Base-by-base conservation (phyloP, 1,139 yeast genomes). In the Protomyces inundatus region DNA sequence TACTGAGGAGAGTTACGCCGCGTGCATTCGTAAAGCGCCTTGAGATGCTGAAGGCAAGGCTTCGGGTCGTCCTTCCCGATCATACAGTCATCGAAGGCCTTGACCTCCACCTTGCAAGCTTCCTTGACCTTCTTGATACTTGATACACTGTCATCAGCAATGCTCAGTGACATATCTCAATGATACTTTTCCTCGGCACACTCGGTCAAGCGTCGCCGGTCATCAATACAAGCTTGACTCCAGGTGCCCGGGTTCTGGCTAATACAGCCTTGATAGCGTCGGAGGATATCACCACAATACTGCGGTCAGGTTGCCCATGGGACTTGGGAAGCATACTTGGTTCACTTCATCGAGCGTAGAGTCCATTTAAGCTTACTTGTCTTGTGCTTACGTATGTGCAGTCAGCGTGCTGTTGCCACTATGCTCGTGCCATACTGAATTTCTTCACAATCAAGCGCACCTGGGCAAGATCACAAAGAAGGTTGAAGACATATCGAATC, bases 41-140 rank as follows among this genome's bases (percentile, higher is more conserved):
- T 51, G 30, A 58, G 45, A 33, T 40, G 23, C 16, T 48, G 50
- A 45, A 58, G 30, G 33, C 62, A 58, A 6, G 62, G 56, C 46
- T 53, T 52, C 3, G 62, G 62, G 50, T 54, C 52, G 35, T 36
- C 55, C 42, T 14, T 52, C 45, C 34, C 40, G 30, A 14, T 40
- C 23, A 36, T 54, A 23, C 56, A 57, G 39, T 58, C 62, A 23
- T 58, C 62, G 33, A 51, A 58, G 16, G 53, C 45, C 45, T 51
- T 39, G 40, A 58, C 30, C 32, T 52, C 36, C 7, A 39, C 62
- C 42, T 42, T 51, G 53, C 62, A 58, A 9, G 53, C 56, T 35
- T 36, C 56, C 52, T 58, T 58, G 46, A 58, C 62, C 16, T 51
- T 40, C 36, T 58, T 58, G 56, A 58, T 58, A 16, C 62, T 58